Base-by-base conservation (phyloP, 805 yeast species). In the Yamadazyma ubonensis region DNA sequence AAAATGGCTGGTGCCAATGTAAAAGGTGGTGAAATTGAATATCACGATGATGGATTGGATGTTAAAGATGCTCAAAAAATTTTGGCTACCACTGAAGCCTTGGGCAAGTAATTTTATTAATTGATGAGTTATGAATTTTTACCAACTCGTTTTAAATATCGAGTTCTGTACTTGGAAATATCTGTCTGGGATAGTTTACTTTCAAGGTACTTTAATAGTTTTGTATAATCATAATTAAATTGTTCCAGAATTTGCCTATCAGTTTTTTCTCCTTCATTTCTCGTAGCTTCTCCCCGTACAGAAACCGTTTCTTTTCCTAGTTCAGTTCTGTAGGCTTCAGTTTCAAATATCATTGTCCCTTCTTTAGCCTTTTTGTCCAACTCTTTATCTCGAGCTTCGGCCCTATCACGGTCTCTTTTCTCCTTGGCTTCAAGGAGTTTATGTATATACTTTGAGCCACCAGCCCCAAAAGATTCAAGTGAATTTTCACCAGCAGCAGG, bases 311-410 rank as follows among this genome's bases (percentile, higher is more conserved):
- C 10, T 3, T 29, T 29, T n/a, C n/a, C n/a, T n/a, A n/a, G n/a
- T n/a, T n/a, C n/a, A n/a, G 39, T 28, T 48, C 66, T 64, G 50
- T 78, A 80, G 0, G 72, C 70, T 1, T 63, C 53, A 1, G 81
- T 71, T 7, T 76, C 73, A 57, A 77, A 79, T 18, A 57, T 66
- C 33, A 73, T 75, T 34, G 63, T 16, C 35, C 41, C 2, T 22
- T 27, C 27, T 36, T n/a, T 58, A 33, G 48, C 60, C 41, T 70
- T 73, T 29, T 61, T 52, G 28, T 61, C 67, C 6, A 58, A 45
- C 33, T 59, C 62, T 16, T 65, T 47, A 18, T 73, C 72, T 36
- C 59, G 53, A 2, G 73, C 61, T 5, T 61, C 48, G n/a, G 65
- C 40, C 23, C 61, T 63, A 45, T 79, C 84, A 32, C 61, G 45